phyloP scores from a whole-genome alignment of 2,329 filamentous ascomycete species.

The Monilinia polystroma region DNA sequence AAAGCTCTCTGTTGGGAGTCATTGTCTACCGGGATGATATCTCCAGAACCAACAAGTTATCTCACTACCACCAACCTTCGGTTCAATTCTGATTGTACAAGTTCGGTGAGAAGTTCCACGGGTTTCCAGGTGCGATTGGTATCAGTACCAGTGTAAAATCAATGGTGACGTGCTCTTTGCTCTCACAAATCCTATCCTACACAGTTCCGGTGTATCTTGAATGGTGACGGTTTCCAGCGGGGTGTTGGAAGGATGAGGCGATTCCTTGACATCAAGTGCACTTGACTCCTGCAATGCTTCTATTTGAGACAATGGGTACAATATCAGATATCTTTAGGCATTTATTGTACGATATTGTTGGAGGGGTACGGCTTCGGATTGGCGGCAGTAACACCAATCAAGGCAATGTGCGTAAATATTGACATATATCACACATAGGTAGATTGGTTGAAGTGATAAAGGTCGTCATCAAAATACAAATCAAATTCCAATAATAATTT shows the following conservation, averaged over 20 bases:
- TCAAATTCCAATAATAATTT: background rate
- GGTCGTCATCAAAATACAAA: background rate
- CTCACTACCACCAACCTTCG: background rate
- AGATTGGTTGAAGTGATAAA: background rate
- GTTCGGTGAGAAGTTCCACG: background rate
- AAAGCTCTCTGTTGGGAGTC: slow-evolving; percentile 7
- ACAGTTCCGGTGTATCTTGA: background rate
- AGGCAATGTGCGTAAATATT: slow-evolving; percentile 8
- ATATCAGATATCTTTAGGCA: background rate
- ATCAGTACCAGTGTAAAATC: background rate
- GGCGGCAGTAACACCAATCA: slow-evolving; percentile 16
- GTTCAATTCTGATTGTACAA: background rate
- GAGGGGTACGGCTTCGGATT: slow-evolving; percentile 18
- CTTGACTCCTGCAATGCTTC: slow-evolving; percentile 3
- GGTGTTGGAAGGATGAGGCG: background rate
- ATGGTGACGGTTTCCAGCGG: background rate
- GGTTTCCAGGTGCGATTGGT: background rate
- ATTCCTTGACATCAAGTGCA: background rate
- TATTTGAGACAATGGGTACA: slow-evolving; percentile 17
- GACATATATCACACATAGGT: slow-evolving; percentile 7
- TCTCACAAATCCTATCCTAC: background rate
- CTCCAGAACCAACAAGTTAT: background rate
- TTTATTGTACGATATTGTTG: slow-evolving; percentile 20
- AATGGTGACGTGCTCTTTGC: slow-evolving; percentile 5
- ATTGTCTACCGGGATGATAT: slow-evolving; percentile 7